Evolutionary conservation across 257 asterid species (phyloP).

Genomic region (Forsythia suspensa): DNA sequence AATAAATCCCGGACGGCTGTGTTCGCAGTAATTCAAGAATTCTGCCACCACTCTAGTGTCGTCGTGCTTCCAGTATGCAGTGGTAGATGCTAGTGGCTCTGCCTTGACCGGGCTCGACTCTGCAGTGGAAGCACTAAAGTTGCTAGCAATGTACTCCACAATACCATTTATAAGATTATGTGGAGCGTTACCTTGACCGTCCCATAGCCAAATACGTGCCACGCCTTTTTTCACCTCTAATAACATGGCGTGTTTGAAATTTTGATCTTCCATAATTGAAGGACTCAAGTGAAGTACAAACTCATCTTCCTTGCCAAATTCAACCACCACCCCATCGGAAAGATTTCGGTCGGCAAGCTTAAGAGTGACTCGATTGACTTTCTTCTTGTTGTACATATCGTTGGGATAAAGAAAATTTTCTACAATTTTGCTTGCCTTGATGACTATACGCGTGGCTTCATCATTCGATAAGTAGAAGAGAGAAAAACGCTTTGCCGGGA

Average conservation of each 20-base stretch:
- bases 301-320: slow-evolving; percentile 14
- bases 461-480: slow-evolving; percentile 65
- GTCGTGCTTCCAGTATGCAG: slow-evolving; percentile 35
- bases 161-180: slow-evolving; percentile 47
- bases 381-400: slow-evolving; percentile 30
- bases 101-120: neutral
- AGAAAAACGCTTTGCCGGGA: slow-evolving; percentile 41
- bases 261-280: slow-evolving; percentile 31
- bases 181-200: slow-evolving; percentile 44
- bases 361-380: slow-evolving; percentile 34
- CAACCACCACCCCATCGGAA: slow-evolving; percentile 20
- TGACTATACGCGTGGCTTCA: slow-evolving; percentile 45
- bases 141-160: slow-evolving; percentile 37
- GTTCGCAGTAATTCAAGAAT: slow-evolving; percentile 45
- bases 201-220: slow-evolving; percentile 62
- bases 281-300: slow-evolving; percentile 42
- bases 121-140: neutral
- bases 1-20: slow-evolving; percentile 49
- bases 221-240: slow-evolving; percentile 45
- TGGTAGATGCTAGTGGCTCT: neutral
- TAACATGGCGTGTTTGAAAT: slow-evolving; percentile 30
- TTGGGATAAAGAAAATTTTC: slow-evolving; percentile 48
- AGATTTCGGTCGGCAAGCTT: slow-evolving; percentile 36
- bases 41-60: slow-evolving; percentile 37
- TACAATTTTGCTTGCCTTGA: slow-evolving; percentile 41